Evolutionary conservation across 2,329 filamentous ascomycete species (phyloP).

Genomic region (Cordyceps sp.): DNA sequence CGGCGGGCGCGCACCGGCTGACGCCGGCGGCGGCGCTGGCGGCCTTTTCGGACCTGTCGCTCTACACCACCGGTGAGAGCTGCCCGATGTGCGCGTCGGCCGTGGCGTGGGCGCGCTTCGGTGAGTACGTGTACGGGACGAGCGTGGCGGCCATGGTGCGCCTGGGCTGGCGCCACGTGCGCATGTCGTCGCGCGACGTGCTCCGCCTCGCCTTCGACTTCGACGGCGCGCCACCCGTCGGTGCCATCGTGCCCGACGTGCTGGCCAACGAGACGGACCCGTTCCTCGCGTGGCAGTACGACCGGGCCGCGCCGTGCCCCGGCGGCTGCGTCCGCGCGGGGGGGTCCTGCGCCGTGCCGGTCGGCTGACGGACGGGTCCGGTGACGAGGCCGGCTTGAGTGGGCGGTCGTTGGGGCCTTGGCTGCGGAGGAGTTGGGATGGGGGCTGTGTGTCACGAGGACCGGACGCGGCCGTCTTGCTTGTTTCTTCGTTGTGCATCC

Average conservation of each 20-base stretch:
- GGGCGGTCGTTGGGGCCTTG: neutral
- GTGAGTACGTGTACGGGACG: slow-evolving; percentile 37
- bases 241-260: too few relatives aligned
- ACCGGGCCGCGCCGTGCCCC: slow-evolving; percentile 7
- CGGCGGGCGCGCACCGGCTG: slow-evolving; percentile 25
- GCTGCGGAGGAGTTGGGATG: too few relatives aligned
- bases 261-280: slow-evolving; percentile 35
- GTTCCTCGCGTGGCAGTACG: slow-evolving; percentile 37
- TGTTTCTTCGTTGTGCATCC: too few relatives aligned
- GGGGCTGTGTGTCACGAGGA: too few relatives aligned
- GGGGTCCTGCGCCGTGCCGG: neutral
- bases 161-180: slow-evolving; percentile 34
- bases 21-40: slow-evolving; percentile 19
- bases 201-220: slow-evolving; percentile 25
- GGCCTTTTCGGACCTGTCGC: slow-evolving; percentile 27
- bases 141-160: slow-evolving; percentile 26
- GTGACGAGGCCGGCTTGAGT: neutral
- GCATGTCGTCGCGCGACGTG: slow-evolving; percentile 25
- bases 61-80: slow-evolving; percentile 40
- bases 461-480: too few relatives aligned
- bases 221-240: slow-evolving; percentile 20
- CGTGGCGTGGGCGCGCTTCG: slow-evolving; percentile 37
- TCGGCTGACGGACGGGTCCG: too few relatives aligned
- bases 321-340: slow-evolving; percentile 1
- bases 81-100: slow-evolving; percentile 42